Evolutionary conservation across 2,329 filamentous ascomycete genomes (phyloP).

Genomic region (Bipolaris cookei): DNA sequence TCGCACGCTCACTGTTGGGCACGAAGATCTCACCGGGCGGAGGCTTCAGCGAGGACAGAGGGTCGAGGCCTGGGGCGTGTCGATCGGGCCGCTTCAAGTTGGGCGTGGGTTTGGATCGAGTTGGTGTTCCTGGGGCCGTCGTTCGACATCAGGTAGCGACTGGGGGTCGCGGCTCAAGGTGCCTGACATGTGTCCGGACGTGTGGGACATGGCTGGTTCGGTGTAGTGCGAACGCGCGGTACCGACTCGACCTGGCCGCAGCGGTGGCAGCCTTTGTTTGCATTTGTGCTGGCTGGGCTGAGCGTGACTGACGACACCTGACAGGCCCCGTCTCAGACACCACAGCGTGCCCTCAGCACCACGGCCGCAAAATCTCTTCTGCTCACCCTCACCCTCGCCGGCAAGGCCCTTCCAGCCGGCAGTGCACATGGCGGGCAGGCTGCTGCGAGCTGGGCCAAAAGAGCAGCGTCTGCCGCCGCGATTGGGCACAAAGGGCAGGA

Average conservation of each 20-base stretch:
- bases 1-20: slow-evolving; percentile 17
- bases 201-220: slow-evolving; percentile 3
- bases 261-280: background rate
- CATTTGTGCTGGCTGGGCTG: background rate
- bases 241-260: background rate
- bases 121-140: slow-evolving; percentile 17
- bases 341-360: background rate
- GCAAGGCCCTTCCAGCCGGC: background rate
- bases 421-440: background rate
- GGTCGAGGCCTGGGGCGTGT: slow-evolving; percentile 17
- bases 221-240: background rate
- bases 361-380: background rate
- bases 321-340: slow-evolving; percentile 2
- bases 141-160: slow-evolving; percentile 20
- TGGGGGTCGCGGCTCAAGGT: slow-evolving; percentile 14
- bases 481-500: slow-evolving; percentile 18
- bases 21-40: slow-evolving; percentile 12
- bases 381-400: slow-evolving; percentile 1
- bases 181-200: slow-evolving; percentile 1
- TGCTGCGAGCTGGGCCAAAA: slow-evolving; percentile 18
- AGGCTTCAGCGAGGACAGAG: slow-evolving; percentile 18
- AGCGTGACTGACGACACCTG: slow-evolving; percentile 16
- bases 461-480: slow-evolving; percentile 14
- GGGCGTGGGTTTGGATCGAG: slow-evolving; percentile 5
- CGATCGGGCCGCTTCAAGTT: slow-evolving; percentile 19